These are phyloP conservation scores for Mycena rebaudengoi DNA, from an alignment of 768 basidiomycete genomes.

Conservation along the genomic window DNA sequence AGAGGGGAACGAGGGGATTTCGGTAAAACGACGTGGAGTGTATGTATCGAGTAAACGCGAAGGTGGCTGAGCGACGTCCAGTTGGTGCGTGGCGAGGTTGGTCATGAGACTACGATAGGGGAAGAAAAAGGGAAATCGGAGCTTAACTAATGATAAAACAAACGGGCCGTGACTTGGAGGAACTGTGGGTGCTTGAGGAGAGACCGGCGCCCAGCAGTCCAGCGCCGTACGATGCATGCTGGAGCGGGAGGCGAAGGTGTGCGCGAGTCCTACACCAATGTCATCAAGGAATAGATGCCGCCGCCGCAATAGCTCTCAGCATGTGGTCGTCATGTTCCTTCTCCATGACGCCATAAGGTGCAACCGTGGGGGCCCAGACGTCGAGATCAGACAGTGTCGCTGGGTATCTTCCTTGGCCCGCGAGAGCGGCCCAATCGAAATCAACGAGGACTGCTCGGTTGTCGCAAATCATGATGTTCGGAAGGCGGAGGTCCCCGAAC, in stretches of 20 bases:
- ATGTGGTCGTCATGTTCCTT: constrained; percentile 35
- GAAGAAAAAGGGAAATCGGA: too few species aligned
- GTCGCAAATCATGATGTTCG: too few species aligned
- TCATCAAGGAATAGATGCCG: not conserved
- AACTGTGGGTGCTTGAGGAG: too few species aligned
- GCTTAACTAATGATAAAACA: too few species aligned
- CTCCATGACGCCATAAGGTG: not conserved
- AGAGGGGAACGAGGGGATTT: not conserved
- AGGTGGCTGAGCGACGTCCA: not conserved
- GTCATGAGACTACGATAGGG: not conserved
- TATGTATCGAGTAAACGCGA: not conserved
- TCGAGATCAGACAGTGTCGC: not conserved
- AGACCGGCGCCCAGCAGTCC: too few species aligned
- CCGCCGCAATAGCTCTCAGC: not conserved
- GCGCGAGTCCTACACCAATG: not conserved
- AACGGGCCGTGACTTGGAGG: too few species aligned
- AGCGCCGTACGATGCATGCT: too few species aligned
- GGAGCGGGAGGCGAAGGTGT: too few species aligned
- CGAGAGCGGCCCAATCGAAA: constrained; percentile 1
- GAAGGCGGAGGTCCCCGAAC: constrained; percentile 39
- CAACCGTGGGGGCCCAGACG: constrained; percentile 1
- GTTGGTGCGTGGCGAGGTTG: not conserved
- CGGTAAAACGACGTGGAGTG: not conserved
- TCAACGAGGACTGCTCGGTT: not conserved
- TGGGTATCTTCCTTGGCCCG: not conserved